Base-by-base conservation (phyloP, 805 yeast genomes). In the Pichia californica region DNA sequence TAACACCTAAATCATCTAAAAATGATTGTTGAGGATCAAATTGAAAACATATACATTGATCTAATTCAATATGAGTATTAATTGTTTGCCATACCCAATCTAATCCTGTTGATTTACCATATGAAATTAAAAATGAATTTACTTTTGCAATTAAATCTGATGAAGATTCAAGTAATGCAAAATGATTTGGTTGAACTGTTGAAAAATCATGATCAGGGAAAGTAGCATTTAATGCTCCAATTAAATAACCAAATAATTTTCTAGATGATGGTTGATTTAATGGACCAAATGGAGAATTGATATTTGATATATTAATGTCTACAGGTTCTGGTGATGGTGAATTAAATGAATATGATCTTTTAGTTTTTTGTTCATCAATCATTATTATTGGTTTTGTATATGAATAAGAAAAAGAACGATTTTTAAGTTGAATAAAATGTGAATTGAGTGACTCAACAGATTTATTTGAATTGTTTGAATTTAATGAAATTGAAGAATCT, bases 191-290 rank as follows among this genome's bases (percentile, higher is more conserved):
- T 57, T 86, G 88, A 49, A 93, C 74, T 21, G 83, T 75, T 11
- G 94, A 76, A 55, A 91, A 93, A 58, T 93, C 99, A 57, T 93
- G 96, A 61, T 93, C 99, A 0, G 99, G 98, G 58, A 86, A 91
- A 5, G 94, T 82, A 7, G 94, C 85, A 61, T 93, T 93, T 41
- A 93, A 70, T 29, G 89, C 88, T 1, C 95, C 93, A 46, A 93
- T 86, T 38, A 93, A 68, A 58, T 89, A 86, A 0, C 96, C 93
- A 68, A 91, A 93, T 2, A 89, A 81, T 62, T 88, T 83, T 50
- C 96, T 75, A 36, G 95, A 83, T 1, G 93, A 79, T n/a, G 83
- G 77, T 53, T 82, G 83, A 56, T 83, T 84, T 28, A 93, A 70
- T 0, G 97, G 95, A 0, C 99, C 99, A 66, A 93, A 93, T 1